Conservation (phyloP, 2,329 filamentous ascomycete genomes). For the Pestalotiopsis sp. region DNA sequence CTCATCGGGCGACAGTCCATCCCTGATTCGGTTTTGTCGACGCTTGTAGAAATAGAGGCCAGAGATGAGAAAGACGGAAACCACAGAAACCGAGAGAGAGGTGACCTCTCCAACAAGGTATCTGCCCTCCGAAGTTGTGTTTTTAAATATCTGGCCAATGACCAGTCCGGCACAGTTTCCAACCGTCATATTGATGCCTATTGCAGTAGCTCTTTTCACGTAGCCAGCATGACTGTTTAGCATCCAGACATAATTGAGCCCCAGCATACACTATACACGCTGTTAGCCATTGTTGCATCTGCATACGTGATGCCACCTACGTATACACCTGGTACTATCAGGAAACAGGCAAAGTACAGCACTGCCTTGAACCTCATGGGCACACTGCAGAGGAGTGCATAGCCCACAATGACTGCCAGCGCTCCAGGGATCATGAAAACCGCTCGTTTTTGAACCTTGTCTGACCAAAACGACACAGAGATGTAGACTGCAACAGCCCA, state of each 20-base stretch:
- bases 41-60: conserved; percentile 3
- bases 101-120: conserved; percentile 9
- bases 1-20: not conserved
- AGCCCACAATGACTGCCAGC: conserved; percentile 12
- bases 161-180: conserved; percentile 14
- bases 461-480: conserved; percentile 15
- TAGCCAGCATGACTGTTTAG: conserved; percentile 13
- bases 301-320: not conserved
- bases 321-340: conserved; percentile 39
- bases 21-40: not conserved
- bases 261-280: conserved; percentile 1
- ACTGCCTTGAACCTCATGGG: conserved; percentile 12
- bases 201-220: conserved; percentile 12
- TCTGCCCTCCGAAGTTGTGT: conserved; percentile 12
- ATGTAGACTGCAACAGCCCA: conserved; percentile 15
- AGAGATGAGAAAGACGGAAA: not conserved
- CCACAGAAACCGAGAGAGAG: conserved; percentile 1
- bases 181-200: conserved; percentile 14
- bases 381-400: conserved; percentile 15
- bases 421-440: conserved; percentile 16
- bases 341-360: conserved; percentile 45
- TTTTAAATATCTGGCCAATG: conserved; percentile 14
- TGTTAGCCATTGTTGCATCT: not conserved
- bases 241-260: conserved; percentile 16
- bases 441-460: conserved; percentile 16